phyloP scores from a whole-genome alignment of 257 asterid genomes.

The Nicotiana tomentosiformis region DNA sequence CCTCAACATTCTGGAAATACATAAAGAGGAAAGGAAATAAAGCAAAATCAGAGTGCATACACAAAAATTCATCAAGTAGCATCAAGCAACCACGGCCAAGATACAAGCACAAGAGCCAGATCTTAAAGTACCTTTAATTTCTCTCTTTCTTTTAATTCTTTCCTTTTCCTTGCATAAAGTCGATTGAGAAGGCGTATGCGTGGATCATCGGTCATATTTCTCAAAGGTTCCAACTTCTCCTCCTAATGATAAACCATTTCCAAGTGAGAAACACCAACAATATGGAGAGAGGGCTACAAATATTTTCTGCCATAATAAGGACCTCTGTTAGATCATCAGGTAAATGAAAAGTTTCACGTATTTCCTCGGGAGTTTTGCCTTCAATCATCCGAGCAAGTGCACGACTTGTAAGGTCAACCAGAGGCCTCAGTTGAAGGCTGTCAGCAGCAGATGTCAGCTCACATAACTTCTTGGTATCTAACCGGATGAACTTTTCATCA shows the following conservation, averaged over 20 bases:
- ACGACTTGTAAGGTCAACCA: conserved; percentile 94
- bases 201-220: conserved; percentile 88
- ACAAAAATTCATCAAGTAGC: conserved; percentile 6
- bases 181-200: conserved; percentile 84
- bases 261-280: neutral
- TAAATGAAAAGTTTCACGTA: conserved; percentile 79
- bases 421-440: conserved; percentile 83
- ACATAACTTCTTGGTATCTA: conserved; percentile 88
- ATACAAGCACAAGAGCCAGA: conserved; percentile 1
- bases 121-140: conserved; percentile 59
- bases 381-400: conserved; percentile 96
- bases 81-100: neutral
- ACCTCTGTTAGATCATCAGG: conserved; percentile 99
- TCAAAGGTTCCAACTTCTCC: conserved; percentile 94
- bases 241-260: conserved; percentile 43
- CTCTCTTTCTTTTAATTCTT: conserved; percentile 79
- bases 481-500: conserved; percentile 84
- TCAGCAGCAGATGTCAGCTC: conserved; percentile 98
- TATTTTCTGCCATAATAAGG: neutral
- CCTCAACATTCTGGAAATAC: conserved; percentile 55
- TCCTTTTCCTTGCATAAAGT: conserved; percentile 88
- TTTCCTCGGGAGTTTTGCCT: conserved; percentile 90
- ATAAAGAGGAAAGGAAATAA: conserved; percentile 13
- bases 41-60: neutral
- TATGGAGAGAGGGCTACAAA: neutral